Evolutionary conservation across 805 yeast species (phyloP).

Genomic region (Clavispora fructus): DNA sequence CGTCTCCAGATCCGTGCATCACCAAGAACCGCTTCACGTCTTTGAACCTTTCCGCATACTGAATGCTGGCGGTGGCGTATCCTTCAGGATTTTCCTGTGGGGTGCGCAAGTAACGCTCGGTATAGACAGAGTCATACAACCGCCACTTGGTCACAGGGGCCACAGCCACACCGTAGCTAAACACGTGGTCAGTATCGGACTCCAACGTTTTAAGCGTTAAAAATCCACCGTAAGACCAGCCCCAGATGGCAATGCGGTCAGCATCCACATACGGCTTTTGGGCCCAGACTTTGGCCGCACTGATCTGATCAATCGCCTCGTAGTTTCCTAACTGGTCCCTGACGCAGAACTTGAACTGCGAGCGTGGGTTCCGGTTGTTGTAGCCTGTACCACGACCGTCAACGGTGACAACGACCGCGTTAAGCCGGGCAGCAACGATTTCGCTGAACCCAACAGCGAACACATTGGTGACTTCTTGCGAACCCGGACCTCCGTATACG

Average conservation of each 20-base stretch:
- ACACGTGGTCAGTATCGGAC: constrained; percentile 65
- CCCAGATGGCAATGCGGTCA: constrained; percentile 80
- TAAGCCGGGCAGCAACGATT: constrained; percentile 68
- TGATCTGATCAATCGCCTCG: constrained; percentile 83
- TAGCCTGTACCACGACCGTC: constrained; percentile 97
- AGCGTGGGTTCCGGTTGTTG: constrained; percentile 50
- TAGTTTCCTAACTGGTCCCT: constrained; percentile 75
- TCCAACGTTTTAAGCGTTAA: constrained; percentile 88
- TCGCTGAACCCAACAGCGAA: constrained; percentile 65
- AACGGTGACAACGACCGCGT: constrained; percentile 86
- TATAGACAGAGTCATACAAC: constrained; percentile 86
- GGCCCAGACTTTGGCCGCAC: constrained; percentile 74
- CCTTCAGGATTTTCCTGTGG: constrained; percentile 67
- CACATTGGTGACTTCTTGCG: constrained; percentile 68
- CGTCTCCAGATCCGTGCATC: constrained; percentile 98
- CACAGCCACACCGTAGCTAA: constrained; percentile 88
- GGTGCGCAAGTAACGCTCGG: constrained; percentile 89
- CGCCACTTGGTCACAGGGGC: constrained; percentile 98
- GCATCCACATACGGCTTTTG: constrained; percentile 59
- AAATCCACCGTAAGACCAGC: constrained; percentile 98
- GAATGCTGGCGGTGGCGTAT: constrained; percentile 53
- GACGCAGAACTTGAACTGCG: constrained; percentile 66
- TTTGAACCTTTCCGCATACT: constrained; percentile 51
- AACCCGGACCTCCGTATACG: constrained; percentile 95
- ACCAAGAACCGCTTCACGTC: constrained; percentile 62